Evolutionary conservation across 2,329 filamentous ascomycete genomes (phyloP).

Genomic region (Fusarium scirpi): DNA sequence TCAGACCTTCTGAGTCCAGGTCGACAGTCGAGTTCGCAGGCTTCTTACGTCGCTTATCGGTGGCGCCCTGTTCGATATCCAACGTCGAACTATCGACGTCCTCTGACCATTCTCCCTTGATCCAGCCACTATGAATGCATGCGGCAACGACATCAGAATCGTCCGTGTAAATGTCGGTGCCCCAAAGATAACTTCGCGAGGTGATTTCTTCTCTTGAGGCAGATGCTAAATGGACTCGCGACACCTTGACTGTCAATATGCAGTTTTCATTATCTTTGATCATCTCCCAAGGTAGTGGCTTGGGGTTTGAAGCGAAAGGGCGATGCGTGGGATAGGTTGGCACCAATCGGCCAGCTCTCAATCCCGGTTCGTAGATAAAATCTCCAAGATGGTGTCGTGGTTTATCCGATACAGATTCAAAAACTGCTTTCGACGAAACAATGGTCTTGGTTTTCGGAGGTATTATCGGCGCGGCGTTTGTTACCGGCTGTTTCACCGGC

Average conservation of each 20-base stretch:
- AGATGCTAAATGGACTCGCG: conserved; percentile 78
- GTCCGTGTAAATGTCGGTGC: conserved; percentile 93
- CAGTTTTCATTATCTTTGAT: conserved; percentile 85
- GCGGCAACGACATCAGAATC: conserved; percentile 94
- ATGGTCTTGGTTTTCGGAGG: conserved; percentile 73
- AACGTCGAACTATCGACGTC: conserved; percentile 79
- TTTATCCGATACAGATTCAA: conserved; percentile 76
- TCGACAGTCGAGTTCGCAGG: conserved; percentile 48
- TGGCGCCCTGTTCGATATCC: conserved; percentile 59
- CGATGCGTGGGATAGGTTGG: conserved; percentile 55
- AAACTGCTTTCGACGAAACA: conserved; percentile 75
- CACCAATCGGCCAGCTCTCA: conserved; percentile 66
- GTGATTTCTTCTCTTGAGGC: conserved; percentile 86
- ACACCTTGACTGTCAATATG: conserved; percentile 88
- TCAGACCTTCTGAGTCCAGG: conserved; percentile 56
- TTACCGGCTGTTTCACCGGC: conserved; percentile 43
- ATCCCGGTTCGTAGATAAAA: conserved; percentile 79
- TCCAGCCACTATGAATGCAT: conserved; percentile 93
- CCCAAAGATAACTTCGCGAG: conserved; percentile 84
- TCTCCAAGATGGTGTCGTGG: conserved; percentile 87
- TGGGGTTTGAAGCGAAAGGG: conserved; percentile 68
- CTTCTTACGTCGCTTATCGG: conserved; percentile 52
- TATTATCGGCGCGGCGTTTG: conserved; percentile 47
- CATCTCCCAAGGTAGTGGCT: conserved; percentile 79
- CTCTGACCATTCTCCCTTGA: conserved; percentile 87